Evolutionary conservation across 2,329 filamentous ascomycete species (phyloP).

Genomic region (Gnomoniopsis sp.): DNA sequence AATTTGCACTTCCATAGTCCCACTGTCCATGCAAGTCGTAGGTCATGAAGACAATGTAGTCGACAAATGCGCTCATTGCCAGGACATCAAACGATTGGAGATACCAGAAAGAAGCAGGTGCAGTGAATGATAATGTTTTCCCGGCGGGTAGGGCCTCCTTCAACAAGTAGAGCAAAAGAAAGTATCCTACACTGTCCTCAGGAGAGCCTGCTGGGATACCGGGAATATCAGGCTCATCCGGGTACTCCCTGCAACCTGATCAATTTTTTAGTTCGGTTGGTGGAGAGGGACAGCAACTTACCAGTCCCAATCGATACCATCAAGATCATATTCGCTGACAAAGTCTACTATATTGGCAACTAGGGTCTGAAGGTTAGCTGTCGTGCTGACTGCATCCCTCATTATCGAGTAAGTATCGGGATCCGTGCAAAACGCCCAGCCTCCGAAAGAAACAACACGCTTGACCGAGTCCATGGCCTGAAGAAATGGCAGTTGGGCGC

Average conservation of each 20-base stretch:
- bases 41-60: constrained; percentile 21
- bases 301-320: constrained; percentile 27
- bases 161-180: constrained; percentile 28
- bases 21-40: constrained; percentile 21
- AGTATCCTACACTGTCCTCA: constrained; percentile 32
- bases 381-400: constrained; percentile 30
- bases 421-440: constrained; percentile 40
- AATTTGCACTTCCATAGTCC: constrained; percentile 21
- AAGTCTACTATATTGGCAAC: constrained; percentile 30
- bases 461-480: constrained; percentile 31
- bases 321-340: constrained; percentile 29
- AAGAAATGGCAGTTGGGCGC: too few species aligned
- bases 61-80: constrained; percentile 15
- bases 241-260: too few species aligned
- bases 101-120: constrained; percentile 28
- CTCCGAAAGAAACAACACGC: constrained; percentile 37
- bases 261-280: too few species aligned
- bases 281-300: too few species aligned
- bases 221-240: constrained; percentile 29
- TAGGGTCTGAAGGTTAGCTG: constrained; percentile 31
- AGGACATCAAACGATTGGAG: constrained; percentile 22
- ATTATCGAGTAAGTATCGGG: constrained; percentile 36
- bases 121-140: constrained; percentile 22
- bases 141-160: constrained; percentile 23
- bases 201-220: constrained; percentile 28